Conservation (phyloP, 2,329 filamentous ascomycete genomes). For the Zymoseptoria brevis region DNA sequence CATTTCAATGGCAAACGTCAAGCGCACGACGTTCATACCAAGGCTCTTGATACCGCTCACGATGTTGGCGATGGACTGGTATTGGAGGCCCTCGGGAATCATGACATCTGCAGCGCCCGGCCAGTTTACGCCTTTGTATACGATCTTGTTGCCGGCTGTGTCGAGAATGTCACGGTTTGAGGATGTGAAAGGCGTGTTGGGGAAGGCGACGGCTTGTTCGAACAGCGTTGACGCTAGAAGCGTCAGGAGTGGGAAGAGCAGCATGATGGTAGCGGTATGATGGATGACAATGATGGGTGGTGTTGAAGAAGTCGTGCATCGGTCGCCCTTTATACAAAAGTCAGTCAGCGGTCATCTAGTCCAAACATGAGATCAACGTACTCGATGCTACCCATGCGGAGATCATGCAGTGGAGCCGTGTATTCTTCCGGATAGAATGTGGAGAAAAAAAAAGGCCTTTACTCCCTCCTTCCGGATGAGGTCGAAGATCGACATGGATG, state of each 20-base stretch:
- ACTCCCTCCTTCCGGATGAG: not conserved
- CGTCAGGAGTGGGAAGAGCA: not conserved
- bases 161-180: slow-evolving; percentile 28
- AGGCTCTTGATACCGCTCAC: slow-evolving; percentile 47
- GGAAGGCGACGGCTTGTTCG: not conserved
- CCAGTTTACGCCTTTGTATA: slow-evolving; percentile 51
- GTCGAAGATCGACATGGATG: not conserved
- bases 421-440: not conserved
- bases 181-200: slow-evolving; percentile 17
- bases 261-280: not conserved
- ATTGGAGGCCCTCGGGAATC: slow-evolving; percentile 58
- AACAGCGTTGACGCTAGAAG: not conserved
- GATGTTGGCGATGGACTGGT: slow-evolving; percentile 49
- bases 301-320: not conserved
- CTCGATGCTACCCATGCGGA: not conserved
- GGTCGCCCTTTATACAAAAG: not conserved
- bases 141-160: slow-evolving; percentile 28
- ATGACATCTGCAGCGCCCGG: slow-evolving; percentile 48
- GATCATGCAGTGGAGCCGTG: not conserved
- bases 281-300: not conserved
- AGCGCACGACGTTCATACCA: slow-evolving; percentile 55
- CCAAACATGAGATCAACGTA: not conserved
- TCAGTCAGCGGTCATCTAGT: not conserved
- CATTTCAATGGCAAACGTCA: slow-evolving; percentile 54
- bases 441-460: not conserved